Evolutionary conservation across 139 green algal genomes (phyloP).

Genomic region (Chlamydomonas applanata): DNA sequence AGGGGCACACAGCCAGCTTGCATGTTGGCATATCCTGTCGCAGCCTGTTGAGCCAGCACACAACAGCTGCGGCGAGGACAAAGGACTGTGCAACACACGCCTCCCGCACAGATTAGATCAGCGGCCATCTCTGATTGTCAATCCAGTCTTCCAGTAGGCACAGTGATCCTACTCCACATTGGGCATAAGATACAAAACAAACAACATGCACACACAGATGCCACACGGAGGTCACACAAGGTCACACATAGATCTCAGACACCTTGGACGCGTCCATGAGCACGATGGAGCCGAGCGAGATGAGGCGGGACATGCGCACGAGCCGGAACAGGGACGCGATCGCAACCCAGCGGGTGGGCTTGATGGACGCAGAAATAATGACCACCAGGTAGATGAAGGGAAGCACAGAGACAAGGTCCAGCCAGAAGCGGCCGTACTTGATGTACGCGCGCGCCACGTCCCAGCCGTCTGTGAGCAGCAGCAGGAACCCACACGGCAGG

Average conservation of each 20-base stretch:
- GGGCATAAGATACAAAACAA: neutral
- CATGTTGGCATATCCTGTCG: too few relatives aligned
- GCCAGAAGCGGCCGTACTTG: constrained; percentile 14
- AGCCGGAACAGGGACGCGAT: constrained; percentile 31
- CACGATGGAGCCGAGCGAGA: constrained; percentile 17
- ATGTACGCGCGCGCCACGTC: constrained; percentile 4
- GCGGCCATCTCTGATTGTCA: too few relatives aligned
- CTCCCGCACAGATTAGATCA: too few relatives aligned
- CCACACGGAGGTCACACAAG: too few relatives aligned
- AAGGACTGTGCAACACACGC: too few relatives aligned
- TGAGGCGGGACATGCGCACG: constrained; percentile 29
- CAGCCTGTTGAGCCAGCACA: too few relatives aligned
- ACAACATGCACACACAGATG: neutral
- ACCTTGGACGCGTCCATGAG: constrained; percentile 1
- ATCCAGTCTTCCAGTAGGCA: too few relatives aligned
- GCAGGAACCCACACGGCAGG: neutral
- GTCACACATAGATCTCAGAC: neutral
- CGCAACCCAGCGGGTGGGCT: constrained; percentile 23
- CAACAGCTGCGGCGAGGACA: too few relatives aligned
- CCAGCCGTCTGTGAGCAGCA: neutral
- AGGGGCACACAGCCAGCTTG: too few relatives aligned
- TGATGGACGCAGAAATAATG: neutral
- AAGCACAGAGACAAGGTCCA: constrained; percentile 14
- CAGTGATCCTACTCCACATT: neutral
- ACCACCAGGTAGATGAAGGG: constrained; percentile 20